Base-by-base conservation (phyloP, 1,284 basidiomycete genomes). In the Crocinoboletus sp. region DNA sequence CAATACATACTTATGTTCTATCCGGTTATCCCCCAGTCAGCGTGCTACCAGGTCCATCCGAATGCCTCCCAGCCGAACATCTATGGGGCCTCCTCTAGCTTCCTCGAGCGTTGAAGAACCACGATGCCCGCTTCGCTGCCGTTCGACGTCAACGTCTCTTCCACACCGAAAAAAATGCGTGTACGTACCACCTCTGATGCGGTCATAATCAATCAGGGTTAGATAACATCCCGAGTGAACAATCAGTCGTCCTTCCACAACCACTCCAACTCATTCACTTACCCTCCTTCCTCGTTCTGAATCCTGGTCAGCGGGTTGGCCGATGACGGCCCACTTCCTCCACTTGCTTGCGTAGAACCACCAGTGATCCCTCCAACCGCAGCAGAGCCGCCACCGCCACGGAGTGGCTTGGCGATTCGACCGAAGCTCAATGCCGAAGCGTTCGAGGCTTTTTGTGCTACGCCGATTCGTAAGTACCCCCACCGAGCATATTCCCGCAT, bases 361-460 rank as follows among this genome's bases (percentile, higher is more conserved):
- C 70, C 59, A 13, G 67, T 57, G 25, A 49, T 45, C 28, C 53
- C 65, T 36, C 71, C 60, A 38, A 68, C 63, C 20, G 70, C 69
- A 23, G 64, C 65, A 29, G 69, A 76, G 38, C 89, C 90, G 41
- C 90, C 89, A 22, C 93, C 94, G 15, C 94, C 94, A 54, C 95
- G 80, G 50, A 99, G 71, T 11, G 95, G 95, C 71, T 98, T 98
- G 41, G 95, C 95, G 54, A 99, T 98, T 35, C 95, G 80, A 36
- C 92, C 92, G 70, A 94, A 94, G 64, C 73, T 86, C 57, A 94
- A 73, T 45, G 85, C 76, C 10, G 84, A 81, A 19, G 78, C 69
- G 29, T 73, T 70, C 46, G 83, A 76, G 49, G 81, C 76, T 69
- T 90, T 90, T 80, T 84, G 84, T 17, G 88, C 89, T 89, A 47